Conservation (phyloP, 345 rosid genomes). For the Geranium rotundifolium region DNA sequence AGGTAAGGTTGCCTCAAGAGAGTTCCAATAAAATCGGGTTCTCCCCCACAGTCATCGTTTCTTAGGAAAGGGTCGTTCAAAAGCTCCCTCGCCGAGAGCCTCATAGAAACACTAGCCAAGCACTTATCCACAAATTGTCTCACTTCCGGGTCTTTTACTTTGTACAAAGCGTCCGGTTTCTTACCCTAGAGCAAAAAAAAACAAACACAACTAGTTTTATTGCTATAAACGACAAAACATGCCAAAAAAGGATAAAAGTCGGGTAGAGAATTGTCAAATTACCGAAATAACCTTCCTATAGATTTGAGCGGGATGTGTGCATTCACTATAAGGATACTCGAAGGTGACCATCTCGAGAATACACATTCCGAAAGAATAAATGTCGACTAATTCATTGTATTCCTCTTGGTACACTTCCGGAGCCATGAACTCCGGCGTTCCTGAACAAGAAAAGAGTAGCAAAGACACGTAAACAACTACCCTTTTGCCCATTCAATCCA, state of each 20-base stretch:
- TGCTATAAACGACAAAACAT: neutral
- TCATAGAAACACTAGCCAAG: conserved; percentile 63
- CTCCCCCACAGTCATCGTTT: conserved; percentile 35
- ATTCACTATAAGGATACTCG: conserved; percentile 94
- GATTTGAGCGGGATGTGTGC: conserved; percentile 91
- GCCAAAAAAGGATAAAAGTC: neutral
- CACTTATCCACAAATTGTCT: conserved; percentile 77
- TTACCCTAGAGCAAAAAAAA: conserved; percentile 46
- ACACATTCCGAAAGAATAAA: conserved; percentile 98
- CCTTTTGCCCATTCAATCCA: neutral
- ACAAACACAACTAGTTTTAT: neutral
- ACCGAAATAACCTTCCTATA: conserved; percentile 97
- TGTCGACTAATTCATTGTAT: conserved; percentile 85
- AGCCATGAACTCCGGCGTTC: conserved; percentile 99
- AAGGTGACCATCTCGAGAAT: conserved; percentile 93
- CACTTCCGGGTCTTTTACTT: conserved; percentile 75
- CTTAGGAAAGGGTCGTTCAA: conserved; percentile 72
- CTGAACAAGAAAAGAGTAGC: conserved; percentile 29
- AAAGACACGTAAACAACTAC: conserved; percentile 2
- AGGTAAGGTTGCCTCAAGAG: conserved; percentile 42
- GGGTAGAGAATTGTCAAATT: conserved; percentile 21
- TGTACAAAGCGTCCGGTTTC: conserved; percentile 79
- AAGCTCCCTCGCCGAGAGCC: conserved; percentile 84
- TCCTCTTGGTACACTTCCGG: conserved; percentile 98
- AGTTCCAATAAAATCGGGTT: conserved; percentile 30